Base-by-base conservation (phyloP, 2,329 filamentous ascomycete species). In the Colletotrichum magnum region DNA sequence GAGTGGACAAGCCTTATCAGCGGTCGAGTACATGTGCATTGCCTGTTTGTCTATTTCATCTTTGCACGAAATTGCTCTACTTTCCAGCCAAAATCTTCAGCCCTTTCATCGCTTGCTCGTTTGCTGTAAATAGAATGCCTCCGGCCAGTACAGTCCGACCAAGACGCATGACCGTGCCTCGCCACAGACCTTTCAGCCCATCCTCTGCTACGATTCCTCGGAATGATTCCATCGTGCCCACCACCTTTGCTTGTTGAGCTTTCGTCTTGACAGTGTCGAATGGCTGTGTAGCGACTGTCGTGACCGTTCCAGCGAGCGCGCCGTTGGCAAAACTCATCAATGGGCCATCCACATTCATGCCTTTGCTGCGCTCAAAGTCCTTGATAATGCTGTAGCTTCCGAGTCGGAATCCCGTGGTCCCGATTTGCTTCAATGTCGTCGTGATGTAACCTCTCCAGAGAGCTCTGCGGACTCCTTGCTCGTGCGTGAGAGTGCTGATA, bases 321-420 rank as follows among this genome's bases (percentile, higher is more conserved):
- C 64, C 64, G 43, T 67, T 67, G 12, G 64, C 45, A 13, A 67
- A 67, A 48, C 58, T 67, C 64, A 67, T 63, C 4, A 52, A 6
- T 16, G 64, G 64, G 0, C 64, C 51, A 13, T 67, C 64, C 7
- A 51, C 47, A 3, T 43, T 51, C 16, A 67, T 51, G 0, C 64
- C 64, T 6, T n/a, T 54, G 32, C 58, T 24, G 1, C 58, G 58
- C 58, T 67, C 64, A 16, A 63, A 67, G 36, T 67, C 64, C 18
- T 67, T 67, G 43, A 67, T 67, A n/a, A 63, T 67, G 45, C 64
- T 57, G 24, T 67, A 67, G 52, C 64, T 67, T 10, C 64, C 64
- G 1, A 67, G 64, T 4, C 64, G 28, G 43, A 67, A 67, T 3
- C 64, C 64, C n/a, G 64, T 67, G 5, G 64, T 67, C 7, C 64